Conservation (phyloP, 495 filamentous ascomycete genomes). For the Lepraria neglecta region DNA sequence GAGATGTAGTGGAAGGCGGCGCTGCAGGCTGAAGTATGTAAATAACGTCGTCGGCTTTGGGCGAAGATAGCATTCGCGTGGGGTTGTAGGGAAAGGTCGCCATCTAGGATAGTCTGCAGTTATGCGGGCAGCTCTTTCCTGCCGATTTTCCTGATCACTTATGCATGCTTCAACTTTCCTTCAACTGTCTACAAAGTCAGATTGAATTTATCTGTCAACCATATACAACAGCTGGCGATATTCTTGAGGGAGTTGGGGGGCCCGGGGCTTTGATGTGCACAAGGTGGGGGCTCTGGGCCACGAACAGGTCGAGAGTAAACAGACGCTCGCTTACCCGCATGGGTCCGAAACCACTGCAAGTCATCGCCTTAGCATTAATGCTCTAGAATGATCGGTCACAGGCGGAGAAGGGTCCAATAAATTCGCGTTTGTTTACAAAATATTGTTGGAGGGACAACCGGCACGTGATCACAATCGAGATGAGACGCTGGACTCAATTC, state of each 20-base stretch:
- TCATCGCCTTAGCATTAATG: not conserved
- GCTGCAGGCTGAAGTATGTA: conserved; percentile 57
- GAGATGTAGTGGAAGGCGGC: conserved; percentile 35
- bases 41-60: conserved; percentile 41
- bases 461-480: not conserved
- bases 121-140: not conserved
- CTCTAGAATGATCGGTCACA: not conserved
- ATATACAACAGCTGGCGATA: no score
- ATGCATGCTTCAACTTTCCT: not conserved
- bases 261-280: not conserved
- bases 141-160: not conserved
- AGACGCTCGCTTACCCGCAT: conserved; percentile 11
- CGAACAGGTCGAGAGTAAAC: not conserved
- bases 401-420: not conserved
- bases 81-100: conserved; percentile 66
- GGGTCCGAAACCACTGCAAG: conserved; percentile 8
- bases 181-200: no score
- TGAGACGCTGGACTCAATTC: no score
- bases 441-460: conserved; percentile 1
- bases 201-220: no score
- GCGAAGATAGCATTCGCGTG: conserved; percentile 55
- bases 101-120: conserved; percentile 15
- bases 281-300: not conserved
- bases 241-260: no score
- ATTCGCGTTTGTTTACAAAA: not conserved